Conservation (phyloP, 2,329 filamentous ascomycete species). For the Scedosporium apiospermum region DNA sequence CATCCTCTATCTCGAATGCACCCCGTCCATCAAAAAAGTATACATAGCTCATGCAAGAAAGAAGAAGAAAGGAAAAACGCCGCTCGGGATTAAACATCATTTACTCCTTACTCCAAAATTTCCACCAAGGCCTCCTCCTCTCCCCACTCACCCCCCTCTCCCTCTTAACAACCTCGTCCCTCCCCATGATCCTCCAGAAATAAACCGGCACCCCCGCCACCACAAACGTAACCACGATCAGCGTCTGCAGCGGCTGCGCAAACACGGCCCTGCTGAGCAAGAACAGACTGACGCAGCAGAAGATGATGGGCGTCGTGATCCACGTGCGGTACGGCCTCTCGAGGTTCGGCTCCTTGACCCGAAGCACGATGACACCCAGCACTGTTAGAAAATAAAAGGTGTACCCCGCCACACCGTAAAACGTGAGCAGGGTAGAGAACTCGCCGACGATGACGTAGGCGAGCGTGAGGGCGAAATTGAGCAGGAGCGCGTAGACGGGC, state of each 20-base stretch:
- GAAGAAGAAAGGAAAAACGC: neutral
- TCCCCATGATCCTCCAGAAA: slow-evolving; percentile 70
- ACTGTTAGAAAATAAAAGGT: slow-evolving; percentile 97
- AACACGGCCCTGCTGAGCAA: slow-evolving; percentile 82
- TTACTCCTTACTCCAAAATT: slow-evolving; percentile 42
- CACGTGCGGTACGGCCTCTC: slow-evolving; percentile 91
- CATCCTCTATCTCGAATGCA: neutral
- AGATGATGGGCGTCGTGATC: slow-evolving; percentile 95
- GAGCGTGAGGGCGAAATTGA: slow-evolving; percentile 67
- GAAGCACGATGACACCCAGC: slow-evolving; percentile 80
- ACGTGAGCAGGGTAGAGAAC: slow-evolving; percentile 85
- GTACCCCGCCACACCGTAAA: slow-evolving; percentile 95
- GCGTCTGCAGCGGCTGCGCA: slow-evolving; percentile 79
- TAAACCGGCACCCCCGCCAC: slow-evolving; percentile 77
- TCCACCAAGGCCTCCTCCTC: slow-evolving; percentile 37
- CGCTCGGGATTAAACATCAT: neutral
- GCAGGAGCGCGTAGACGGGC: slow-evolving; percentile 79
- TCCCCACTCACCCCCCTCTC: slow-evolving; percentile 23
- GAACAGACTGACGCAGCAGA: slow-evolving; percentile 95
- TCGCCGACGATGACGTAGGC: slow-evolving; percentile 80
- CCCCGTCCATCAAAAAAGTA: neutral
- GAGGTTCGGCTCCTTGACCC: slow-evolving; percentile 77
- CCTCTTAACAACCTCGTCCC: slow-evolving; percentile 41
- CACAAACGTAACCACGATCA: slow-evolving; percentile 80
- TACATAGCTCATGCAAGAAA: neutral